Conservation (phyloP, 2,329 filamentous ascomycete genomes). For the Trichoderma sp. region DNA sequence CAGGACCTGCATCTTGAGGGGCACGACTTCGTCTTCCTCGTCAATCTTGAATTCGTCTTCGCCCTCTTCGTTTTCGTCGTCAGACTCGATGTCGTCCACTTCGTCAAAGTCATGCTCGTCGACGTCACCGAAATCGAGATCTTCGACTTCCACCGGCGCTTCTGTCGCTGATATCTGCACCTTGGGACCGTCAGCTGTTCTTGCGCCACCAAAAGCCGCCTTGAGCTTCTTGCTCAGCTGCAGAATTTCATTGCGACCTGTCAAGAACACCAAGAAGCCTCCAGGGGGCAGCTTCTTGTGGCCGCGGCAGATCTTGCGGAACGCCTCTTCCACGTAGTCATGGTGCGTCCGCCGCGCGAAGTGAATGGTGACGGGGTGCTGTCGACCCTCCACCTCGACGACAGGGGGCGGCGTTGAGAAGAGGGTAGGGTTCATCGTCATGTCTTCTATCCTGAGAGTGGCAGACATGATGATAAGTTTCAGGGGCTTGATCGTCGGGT, state of each 20-base stretch:
- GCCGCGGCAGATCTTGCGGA: conserved; percentile 81
- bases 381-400: conserved; percentile 85
- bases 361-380: conserved; percentile 87
- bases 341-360: conserved; percentile 80
- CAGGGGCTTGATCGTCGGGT: conserved; percentile 71
- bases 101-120: conserved; percentile 65
- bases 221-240: conserved; percentile 80
- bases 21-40: conserved; percentile 60
- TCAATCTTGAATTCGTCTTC: conserved; percentile 70
- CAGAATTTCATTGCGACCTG: conserved; percentile 88
- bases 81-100: conserved; percentile 61
- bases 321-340: conserved; percentile 90
- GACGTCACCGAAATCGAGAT: conserved; percentile 76
- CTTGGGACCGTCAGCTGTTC: conserved; percentile 61
- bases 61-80: conserved; percentile 52
- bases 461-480: conserved; percentile 99
- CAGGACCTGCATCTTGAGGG: conserved; percentile 80
- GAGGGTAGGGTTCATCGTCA: conserved; percentile 79
- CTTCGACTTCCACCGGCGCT: conserved; percentile 79
- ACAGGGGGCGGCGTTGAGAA: conserved; percentile 81
- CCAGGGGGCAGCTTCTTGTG: conserved; percentile 89
- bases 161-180: conserved; percentile 77
- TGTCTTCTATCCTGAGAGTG: conserved; percentile 85
- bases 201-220: conserved; percentile 62
- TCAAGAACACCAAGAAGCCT: conserved; percentile 91